Conservation (phyloP, 352 stramenopile genomes). For the Phytophthora sp. region DNA sequence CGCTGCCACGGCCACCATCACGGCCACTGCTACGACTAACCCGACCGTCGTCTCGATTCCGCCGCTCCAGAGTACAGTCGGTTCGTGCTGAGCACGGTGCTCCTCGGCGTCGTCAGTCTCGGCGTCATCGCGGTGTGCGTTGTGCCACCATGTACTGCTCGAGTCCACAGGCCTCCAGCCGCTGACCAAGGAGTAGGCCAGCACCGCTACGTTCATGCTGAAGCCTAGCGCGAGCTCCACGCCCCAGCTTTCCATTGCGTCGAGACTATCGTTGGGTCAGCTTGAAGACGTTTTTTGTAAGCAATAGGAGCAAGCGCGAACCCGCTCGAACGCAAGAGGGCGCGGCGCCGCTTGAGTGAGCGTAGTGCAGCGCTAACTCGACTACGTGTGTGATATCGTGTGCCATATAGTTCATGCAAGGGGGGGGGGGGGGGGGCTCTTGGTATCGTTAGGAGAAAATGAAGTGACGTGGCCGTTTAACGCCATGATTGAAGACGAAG, state of each 20-base stretch:
- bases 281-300: too few relatives aligned
- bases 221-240: conserved; percentile 23
- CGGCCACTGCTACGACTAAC: conserved; percentile 28
- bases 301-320: conserved; percentile 11
- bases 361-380: too few relatives aligned
- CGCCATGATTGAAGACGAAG: conserved; percentile 15
- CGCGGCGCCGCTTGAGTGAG: background rate
- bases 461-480: conserved; percentile 13
- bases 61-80: conserved; percentile 25
- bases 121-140: conserved; percentile 8
- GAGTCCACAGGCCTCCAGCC: conserved; percentile 22
- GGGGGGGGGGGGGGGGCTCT: too few relatives aligned
- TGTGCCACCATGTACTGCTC: conserved; percentile 21
- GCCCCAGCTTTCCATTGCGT: conserved; percentile 27
- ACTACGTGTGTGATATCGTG: too few relatives aligned
- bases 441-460: conserved; percentile 4
- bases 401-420: too few relatives aligned
- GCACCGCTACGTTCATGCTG: conserved; percentile 20
- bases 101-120: conserved; percentile 7
- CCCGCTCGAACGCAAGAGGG: conserved; percentile 9
- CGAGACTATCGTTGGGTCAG: background rate
- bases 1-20: conserved; percentile 29
- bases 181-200: conserved; percentile 26
- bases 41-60: conserved; percentile 28
- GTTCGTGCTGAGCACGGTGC: too few relatives aligned